These are phyloP conservation scores for Aspergillus ustus DNA, from an alignment of 2,329 filamentous ascomycete species.

Conservation along the genomic window DNA sequence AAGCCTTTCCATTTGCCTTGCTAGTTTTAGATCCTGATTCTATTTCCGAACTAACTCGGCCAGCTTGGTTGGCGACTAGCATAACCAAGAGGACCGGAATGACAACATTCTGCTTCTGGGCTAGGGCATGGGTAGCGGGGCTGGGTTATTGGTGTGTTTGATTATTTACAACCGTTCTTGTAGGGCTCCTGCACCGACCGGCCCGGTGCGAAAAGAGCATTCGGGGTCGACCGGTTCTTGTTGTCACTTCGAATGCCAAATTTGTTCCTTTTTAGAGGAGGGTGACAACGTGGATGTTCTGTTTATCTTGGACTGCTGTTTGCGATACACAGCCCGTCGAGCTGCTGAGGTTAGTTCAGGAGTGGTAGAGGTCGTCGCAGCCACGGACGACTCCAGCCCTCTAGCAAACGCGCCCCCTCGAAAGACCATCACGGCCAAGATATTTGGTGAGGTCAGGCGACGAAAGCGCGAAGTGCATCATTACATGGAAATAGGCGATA, in stretches of 20 bases:
- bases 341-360: constrained; percentile 3
- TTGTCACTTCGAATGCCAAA: background rate
- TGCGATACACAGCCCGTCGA: constrained; percentile 3
- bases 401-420: constrained; percentile 1
- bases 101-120: no score
- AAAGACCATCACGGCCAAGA: constrained; percentile 7
- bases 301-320: constrained; percentile 19
- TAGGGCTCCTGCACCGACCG: no score
- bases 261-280: background rate
- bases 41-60: no score
- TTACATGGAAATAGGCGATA: constrained; percentile 7
- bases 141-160: no score
- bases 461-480: constrained; percentile 13
- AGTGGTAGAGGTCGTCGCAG: constrained; percentile 19
- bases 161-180: no score
- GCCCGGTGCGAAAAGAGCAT: background rate
- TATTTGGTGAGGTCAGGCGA: constrained; percentile 7
- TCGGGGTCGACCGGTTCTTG: background rate
- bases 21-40: no score
- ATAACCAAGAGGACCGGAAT: no score
- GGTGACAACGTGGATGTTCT: constrained; percentile 13
- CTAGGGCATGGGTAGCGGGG: no score
- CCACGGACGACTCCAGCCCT: constrained; percentile 4
- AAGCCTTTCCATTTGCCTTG: no score
- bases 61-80: no score